These are phyloP conservation scores for Trypanosoma lewisi DNA, from an alignment of 208 protist species.

Conservation along the genomic window DNA sequence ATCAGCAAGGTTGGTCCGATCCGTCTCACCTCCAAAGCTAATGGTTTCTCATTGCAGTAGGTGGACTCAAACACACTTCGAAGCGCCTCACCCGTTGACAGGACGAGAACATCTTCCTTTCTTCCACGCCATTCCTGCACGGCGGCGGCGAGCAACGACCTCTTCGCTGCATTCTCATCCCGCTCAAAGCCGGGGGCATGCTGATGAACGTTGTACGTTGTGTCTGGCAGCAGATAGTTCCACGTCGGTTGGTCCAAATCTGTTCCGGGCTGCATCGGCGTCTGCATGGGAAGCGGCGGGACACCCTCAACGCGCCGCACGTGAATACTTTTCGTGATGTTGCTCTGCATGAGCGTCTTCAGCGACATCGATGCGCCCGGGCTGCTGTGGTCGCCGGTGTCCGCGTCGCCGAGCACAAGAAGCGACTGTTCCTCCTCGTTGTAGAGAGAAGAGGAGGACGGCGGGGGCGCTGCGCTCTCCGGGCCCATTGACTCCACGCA, in stretches of 20 bases:
- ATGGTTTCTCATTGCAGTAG: constrained; percentile 39
- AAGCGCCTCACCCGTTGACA: constrained; percentile 75
- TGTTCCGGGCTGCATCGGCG: constrained; percentile 51
- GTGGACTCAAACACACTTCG: constrained; percentile 63
- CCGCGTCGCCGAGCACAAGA: constrained; percentile 15
- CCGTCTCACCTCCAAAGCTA: constrained; percentile 59
- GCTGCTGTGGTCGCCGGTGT: background rate
- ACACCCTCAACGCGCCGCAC: constrained; percentile 65
- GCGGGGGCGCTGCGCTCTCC: background rate
- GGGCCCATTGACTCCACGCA: background rate
- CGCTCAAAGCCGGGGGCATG: constrained; percentile 76
- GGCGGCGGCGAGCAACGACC: constrained; percentile 53
- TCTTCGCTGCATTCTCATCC: constrained; percentile 53
- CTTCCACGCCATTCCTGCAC: constrained; percentile 57
- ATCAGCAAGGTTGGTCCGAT: constrained; percentile 72
- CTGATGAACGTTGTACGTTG: constrained; percentile 69
- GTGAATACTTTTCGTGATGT: constrained; percentile 36
- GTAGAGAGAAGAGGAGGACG: constrained; percentile 28
- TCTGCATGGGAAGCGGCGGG: constrained; percentile 52
- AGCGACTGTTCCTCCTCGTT: constrained; percentile 28
- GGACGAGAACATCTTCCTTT: constrained; percentile 49
- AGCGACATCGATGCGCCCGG: constrained; percentile 1
- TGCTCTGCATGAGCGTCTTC: constrained; percentile 19
- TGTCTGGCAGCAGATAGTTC: constrained; percentile 74
- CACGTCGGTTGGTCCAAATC: constrained; percentile 66